Conservation (phyloP, 208 protist species). For the Trypanosoma cruzi region DNA sequence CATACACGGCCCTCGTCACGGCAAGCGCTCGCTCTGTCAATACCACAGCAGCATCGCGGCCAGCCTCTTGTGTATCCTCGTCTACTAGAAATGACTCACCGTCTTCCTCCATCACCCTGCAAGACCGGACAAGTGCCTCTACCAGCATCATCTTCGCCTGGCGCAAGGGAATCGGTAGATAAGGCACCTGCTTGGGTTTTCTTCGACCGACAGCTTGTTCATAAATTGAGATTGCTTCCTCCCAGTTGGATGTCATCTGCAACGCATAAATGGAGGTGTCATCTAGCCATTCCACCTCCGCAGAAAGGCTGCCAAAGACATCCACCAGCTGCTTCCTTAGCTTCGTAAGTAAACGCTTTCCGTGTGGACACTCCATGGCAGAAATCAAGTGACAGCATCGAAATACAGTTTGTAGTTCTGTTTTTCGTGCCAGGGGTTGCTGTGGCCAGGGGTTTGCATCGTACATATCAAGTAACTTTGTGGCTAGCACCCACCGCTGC, state of each 20-base stretch:
- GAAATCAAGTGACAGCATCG: slow-evolving; percentile 74
- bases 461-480: slow-evolving; percentile 40
- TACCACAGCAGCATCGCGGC: slow-evolving; percentile 13
- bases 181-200: slow-evolving; percentile 34
- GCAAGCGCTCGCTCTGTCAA: slow-evolving; percentile 25
- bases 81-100: slow-evolving; percentile 45
- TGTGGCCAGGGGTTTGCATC: slow-evolving; percentile 77
- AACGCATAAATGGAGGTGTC: slow-evolving; percentile 77
- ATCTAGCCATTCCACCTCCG: slow-evolving; percentile 66
- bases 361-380: not conserved
- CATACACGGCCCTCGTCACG: slow-evolving; percentile 27
- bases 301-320: slow-evolving; percentile 53
- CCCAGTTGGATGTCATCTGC: slow-evolving; percentile 33
- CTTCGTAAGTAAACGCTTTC: slow-evolving; percentile 30
- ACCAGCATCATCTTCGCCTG: slow-evolving; percentile 49
- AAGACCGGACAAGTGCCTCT: slow-evolving; percentile 43
- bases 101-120: slow-evolving; percentile 2
- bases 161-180: slow-evolving; percentile 64
- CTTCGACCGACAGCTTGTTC: slow-evolving; percentile 39
- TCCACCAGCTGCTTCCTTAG: slow-evolving; percentile 25
- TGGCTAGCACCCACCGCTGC: slow-evolving; percentile 38
- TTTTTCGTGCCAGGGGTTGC: slow-evolving; percentile 60
- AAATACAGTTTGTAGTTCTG: slow-evolving; percentile 81
- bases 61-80: slow-evolving; percentile 41
- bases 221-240: slow-evolving; percentile 49